Evolutionary conservation across 2,329 filamentous ascomycete genomes (phyloP).

Genomic region (Pleoardoris graminearum): DNA sequence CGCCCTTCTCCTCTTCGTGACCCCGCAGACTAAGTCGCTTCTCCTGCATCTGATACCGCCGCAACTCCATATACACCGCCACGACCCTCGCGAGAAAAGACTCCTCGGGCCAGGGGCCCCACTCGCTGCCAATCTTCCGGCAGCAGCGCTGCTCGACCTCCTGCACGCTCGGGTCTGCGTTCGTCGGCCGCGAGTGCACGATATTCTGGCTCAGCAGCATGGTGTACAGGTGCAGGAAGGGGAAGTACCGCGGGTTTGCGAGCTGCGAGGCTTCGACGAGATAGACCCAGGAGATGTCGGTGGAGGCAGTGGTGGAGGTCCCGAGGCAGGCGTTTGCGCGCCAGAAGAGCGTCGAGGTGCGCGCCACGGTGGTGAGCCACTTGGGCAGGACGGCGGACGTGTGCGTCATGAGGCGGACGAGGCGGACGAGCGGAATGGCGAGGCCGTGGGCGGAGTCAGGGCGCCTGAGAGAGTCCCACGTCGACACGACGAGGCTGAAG

Average conservation of each 20-base stretch:
- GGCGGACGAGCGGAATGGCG: slow-evolving; percentile 34
- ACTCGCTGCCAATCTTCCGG: slow-evolving; percentile 25
- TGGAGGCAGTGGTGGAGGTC: slow-evolving; percentile 1
- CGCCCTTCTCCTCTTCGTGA: slow-evolving; percentile 25
- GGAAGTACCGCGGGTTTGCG: slow-evolving; percentile 21
- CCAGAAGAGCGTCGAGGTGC: slow-evolving; percentile 32
- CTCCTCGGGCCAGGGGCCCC: slow-evolving; percentile 24
- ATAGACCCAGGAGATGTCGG: slow-evolving; percentile 26
- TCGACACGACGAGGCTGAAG: slow-evolving; percentile 28
- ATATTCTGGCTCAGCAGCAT: slow-evolving; percentile 37
- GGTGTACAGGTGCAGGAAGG: slow-evolving; percentile 36
- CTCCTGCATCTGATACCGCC: slow-evolving; percentile 28
- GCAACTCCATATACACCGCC: slow-evolving; percentile 32
- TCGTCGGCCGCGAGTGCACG: slow-evolving; percentile 17
- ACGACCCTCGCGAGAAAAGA: slow-evolving; percentile 30
- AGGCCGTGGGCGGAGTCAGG: slow-evolving; percentile 28
- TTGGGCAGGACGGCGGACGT: slow-evolving; percentile 25
- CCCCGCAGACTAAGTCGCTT: slow-evolving; percentile 32
- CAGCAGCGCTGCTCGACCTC: slow-evolving; percentile 33
- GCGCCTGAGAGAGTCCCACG: slow-evolving; percentile 32
- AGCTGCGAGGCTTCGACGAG: slow-evolving; percentile 27
- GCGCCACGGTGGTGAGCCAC: slow-evolving; percentile 28
- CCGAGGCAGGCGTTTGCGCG: slow-evolving; percentile 34
- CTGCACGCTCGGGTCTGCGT: not conserved
- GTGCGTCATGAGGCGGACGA: slow-evolving; percentile 34